Base-by-base conservation (phyloP, 2,329 filamentous ascomycete genomes). In the Ophiocordyceps australis region DNA sequence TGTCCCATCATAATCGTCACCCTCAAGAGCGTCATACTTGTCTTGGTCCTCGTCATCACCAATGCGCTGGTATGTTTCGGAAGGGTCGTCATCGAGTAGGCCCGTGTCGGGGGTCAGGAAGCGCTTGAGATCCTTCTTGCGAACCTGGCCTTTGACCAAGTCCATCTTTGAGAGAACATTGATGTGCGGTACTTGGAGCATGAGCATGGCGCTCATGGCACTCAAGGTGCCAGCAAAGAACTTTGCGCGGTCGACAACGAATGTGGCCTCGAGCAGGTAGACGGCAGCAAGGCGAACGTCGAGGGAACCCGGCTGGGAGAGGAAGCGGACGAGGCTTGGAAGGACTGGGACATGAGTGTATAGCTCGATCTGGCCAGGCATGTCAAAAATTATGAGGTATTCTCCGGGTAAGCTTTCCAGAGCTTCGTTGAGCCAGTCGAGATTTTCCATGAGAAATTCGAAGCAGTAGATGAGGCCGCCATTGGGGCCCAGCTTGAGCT, bases 91-190 rank as follows among this genome's bases (percentile, higher is more conserved):
- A 34, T 93, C 78, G 22, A 98, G 56, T 23, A 94, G 55, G 14
- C 70, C 70, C 4, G 75, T 70, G 45, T 95, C 86, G 1, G 89
- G 83, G 27, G 86, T 82, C 29, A 92, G 58, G 45, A 93, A 98
- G 14, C 81, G 67, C 55, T 91, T 91, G 32, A 98, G 48, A 39
- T 95, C 83, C 48, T 77, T 77, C 50, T 82, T 82, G 30, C 74
- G 74, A 15, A 95, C 68, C 50, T 89, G 80, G 20, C 80, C 82
- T 47, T 89, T 89, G 37, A 95, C 73, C 32, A 95, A 66, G 47
- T 98, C 89, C 85, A 95, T 95, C 57, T 98, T 98, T 45, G 78
- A 91, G 29, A 98, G 58, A 32, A 98, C 77, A 47, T 98, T 98
- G 45, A 98, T 72, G 46, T 98, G 89, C 5, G 89, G 89, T 35